Evolutionary conservation across 75 land plant species (phyloP), one percentile per base, ranked within the genome.

Genomic region (Pinus taeda): DNA sequence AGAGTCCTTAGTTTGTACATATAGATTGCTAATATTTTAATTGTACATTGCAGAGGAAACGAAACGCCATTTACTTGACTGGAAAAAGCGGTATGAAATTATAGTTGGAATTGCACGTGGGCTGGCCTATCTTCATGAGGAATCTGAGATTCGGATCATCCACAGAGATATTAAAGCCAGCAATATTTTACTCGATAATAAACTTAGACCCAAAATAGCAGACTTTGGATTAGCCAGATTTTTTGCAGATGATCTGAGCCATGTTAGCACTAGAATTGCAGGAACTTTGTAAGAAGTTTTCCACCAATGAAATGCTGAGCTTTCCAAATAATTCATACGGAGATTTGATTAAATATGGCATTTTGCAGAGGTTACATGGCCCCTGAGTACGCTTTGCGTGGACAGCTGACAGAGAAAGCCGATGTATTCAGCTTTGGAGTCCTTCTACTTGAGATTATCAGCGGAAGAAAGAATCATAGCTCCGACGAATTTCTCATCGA

Each of bases 161-260:
- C 98, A 95, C 79, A 77, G 98, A 59, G 98, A 95, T 75, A 89
- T 93, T 5, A 95, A 95, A 80, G 92, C 96, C 33, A 93, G 92
- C 78, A 95, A 95, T 69, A 91, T 95, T 65, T 84, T 95, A 15
- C 91, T 95, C 18, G 96, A 95, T 74, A 59, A 85, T 30, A 81
- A 93, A 60, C 84, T 89, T 29, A 75, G 57, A 33, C 94, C 98
- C 17, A 92, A 90, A 71, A 88, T 96, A 21, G 84, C 97, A 75
- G 97, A 96, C 78, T 96, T 96, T 83, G 98, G 98, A 7, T 81
- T 94, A 67, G 98, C 98, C 36, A 96, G 90, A 61, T 84, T 96
- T 22, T 91, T 90, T 56, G 93, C 84, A 74, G 93, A 86, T 45
- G 80, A 84, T 56, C 86, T 82, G 66, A 94, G 95, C 7, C 97